Conservation (phyloP, 2,329 filamentous ascomycete species). For the Ophiostoma sp. region DNA sequence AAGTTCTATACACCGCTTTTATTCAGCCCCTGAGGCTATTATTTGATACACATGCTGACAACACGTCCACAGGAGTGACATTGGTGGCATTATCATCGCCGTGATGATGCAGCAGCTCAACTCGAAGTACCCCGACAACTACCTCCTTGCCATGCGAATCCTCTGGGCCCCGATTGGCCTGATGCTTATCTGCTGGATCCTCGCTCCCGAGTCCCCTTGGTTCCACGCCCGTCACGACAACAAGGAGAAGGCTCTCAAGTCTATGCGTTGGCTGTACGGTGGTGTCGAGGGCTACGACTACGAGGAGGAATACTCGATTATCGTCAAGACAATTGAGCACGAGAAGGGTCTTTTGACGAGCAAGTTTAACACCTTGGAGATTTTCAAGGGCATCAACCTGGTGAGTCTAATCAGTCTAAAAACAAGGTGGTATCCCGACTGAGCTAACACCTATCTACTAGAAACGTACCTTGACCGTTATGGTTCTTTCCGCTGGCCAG, state of each 20-base stretch:
- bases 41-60: too few relatives aligned
- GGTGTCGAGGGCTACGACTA: not conserved
- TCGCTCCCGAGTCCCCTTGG: not conserved
- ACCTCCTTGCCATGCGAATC: not conserved
- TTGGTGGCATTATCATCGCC: constrained; percentile 1
- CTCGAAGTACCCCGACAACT: not conserved
- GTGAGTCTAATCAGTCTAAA: not conserved
- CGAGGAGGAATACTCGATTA: constrained; percentile 4
- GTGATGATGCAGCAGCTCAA: constrained; percentile 5
- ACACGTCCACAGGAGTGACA: too few relatives aligned
- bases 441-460: not conserved
- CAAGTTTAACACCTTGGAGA: not conserved
- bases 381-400: not conserved
- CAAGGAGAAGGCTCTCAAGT: not conserved
- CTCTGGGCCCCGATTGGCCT: not conserved
- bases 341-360: not conserved
- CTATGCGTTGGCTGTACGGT: not conserved
- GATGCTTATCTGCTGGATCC: not conserved
- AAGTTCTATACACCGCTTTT: too few relatives aligned
- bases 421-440: not conserved
- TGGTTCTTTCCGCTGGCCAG: not conserved
- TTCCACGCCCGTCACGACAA: not conserved
- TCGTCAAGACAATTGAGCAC: not conserved
- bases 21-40: too few relatives aligned
- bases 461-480: not conserved